phyloP scores from a whole-genome alignment of 73 alveolate genomes.

The Paramecium biaurelia region DNA sequence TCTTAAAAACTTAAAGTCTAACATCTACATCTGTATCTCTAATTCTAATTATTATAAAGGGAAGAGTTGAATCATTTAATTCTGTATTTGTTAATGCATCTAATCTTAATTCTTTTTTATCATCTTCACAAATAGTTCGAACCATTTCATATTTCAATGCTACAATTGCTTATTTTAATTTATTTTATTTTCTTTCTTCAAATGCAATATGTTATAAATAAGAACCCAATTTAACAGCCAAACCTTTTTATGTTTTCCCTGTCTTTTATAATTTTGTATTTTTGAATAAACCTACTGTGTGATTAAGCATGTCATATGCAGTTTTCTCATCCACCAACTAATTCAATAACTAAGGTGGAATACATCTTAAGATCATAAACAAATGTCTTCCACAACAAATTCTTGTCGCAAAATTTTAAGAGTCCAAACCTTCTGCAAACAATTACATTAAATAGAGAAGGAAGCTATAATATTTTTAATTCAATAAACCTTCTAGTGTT shows the following conservation, averaged over 20 bases:
- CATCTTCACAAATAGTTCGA: constrained; percentile 55
- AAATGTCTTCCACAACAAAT: constrained; percentile 19
- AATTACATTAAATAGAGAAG: neutral
- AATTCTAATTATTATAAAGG: constrained; percentile 49
- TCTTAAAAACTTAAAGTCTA: constrained; percentile 41
- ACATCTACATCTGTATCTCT: constrained; percentile 57
- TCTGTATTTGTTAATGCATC: constrained; percentile 55
- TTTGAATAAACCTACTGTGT: constrained; percentile 18
- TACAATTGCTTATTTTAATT: neutral
- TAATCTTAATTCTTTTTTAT: constrained; percentile 45
- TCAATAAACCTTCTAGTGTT: constrained; percentile 1
- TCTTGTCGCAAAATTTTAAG: neutral
- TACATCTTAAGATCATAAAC: neutral
- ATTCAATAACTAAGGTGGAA: constrained; percentile 9
- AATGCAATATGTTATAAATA: constrained; percentile 6
- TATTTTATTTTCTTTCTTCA: neutral
- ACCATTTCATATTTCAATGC: constrained; percentile 53
- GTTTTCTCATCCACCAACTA: constrained; percentile 4
- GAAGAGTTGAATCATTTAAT: constrained; percentile 59
- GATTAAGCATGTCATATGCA: constrained; percentile 42
- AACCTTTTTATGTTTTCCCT: constrained; percentile 30
- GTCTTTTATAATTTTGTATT: constrained; percentile 16
- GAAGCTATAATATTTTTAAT: neutral
- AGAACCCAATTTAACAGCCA: constrained; percentile 43
- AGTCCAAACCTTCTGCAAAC: constrained; percentile 34